A percentile compares a stretch with the other conserved stretches of the same genome.
Evolutionary conservation across 2,329 filamentous ascomycete genomes (phyloP).

Genomic region (Plectosphaerella sp.): DNA sequence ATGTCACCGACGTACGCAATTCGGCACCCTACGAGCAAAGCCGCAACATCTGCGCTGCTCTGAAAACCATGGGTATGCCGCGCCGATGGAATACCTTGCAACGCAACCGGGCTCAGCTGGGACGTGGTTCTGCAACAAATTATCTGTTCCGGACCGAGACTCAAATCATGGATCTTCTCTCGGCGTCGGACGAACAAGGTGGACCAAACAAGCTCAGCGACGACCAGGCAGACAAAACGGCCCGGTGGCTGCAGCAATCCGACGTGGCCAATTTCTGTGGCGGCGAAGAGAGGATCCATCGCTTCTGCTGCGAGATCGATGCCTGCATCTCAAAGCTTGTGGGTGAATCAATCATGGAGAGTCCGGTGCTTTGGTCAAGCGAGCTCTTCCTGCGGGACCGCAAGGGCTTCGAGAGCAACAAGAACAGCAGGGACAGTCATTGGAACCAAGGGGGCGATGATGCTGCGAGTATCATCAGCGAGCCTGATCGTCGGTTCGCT

Average conservation of each 20-base stretch:
- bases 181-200: conserved; percentile 76
- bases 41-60: conserved; percentile 76
- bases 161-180: conserved; percentile 82
- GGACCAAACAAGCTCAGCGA: conserved; percentile 96
- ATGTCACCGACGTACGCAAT: conserved; percentile 87
- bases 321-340: conserved; percentile 81
- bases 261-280: conserved; percentile 90
- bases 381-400: conserved; percentile 81
- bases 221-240: conserved; percentile 82
- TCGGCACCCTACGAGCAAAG: conserved; percentile 86
- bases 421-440: conserved; percentile 35
- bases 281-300: conserved; percentile 90
- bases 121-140: conserved; percentile 44
- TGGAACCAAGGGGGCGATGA: conserved; percentile 40
- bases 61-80: conserved; percentile 83
- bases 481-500: conserved; percentile 45
- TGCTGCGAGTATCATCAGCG: conserved; percentile 48
- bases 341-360: conserved; percentile 77
- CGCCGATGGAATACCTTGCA: conserved; percentile 50
- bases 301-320: conserved; percentile 87
- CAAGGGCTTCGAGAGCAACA: conserved; percentile 46
- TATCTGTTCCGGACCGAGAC: conserved; percentile 78
- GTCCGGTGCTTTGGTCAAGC: conserved; percentile 88
- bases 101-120: conserved; percentile 41
- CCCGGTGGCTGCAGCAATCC: conserved; percentile 75